Evolutionary conservation across 2,329 filamentous ascomycete genomes (phyloP), one percentile per base, ranked within the genome.

Genomic region (Trichoderma brevicompactum): DNA sequence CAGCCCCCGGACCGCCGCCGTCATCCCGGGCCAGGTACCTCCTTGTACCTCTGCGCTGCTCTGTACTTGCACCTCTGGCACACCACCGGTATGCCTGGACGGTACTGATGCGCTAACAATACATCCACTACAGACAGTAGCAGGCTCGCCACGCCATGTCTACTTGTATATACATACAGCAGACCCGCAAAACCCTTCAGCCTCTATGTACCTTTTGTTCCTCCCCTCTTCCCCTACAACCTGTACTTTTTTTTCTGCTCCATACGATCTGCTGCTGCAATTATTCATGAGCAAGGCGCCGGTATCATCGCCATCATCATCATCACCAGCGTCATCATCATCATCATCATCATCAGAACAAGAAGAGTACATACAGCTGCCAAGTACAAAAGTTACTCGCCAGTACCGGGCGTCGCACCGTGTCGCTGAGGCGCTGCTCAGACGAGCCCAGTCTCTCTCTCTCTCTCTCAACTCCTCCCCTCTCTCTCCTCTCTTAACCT

Each of bases 1-100:
- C 36, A 36, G 36, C 63, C 60, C 58, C 65, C 65, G 58, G 58
- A 49, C 58, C 23, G 23, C 23, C 65, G 32, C 65, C 52, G 65
- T 64, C 65, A 66, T 64, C 65, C 41, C 19, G 23, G 58, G 34
- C 36, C 28, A 58, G 52, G 63, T 65, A 65, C 64, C 48, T 17
- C 23, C 36, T 44, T 44, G 53, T 65, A 59, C 60, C 53, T 23
- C 34, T 49, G 52, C 41, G 36, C 41, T 17, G 23, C 15, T 2
- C 52, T 40, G 17, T 28, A 28, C 23, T 28, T 28, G 23, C 23
- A 28, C 23, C 23, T 28, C 23, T 28, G 23, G 23, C 23, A 28
- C 23, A 28, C 23, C 23, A 28, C 23, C 23, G 23, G 23, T 28
- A 28, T 28, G 5, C 23, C 23, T 28, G 23, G 23, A 2, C 23